phyloP scores from a whole-genome alignment of 2,329 filamentous ascomycete genomes.

The Monilinia polystroma region DNA sequence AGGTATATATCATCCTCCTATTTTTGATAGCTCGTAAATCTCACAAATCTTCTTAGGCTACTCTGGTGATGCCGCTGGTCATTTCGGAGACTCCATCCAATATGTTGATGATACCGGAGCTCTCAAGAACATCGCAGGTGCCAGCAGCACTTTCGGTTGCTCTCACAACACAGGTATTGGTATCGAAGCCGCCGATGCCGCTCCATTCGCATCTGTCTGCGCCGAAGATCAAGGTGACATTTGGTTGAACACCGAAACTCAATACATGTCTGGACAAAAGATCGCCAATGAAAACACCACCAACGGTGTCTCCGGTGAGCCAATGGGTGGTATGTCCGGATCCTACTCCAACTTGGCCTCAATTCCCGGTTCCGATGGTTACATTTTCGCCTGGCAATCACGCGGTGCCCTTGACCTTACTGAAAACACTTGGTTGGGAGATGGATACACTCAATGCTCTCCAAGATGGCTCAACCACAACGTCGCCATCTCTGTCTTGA shows the following conservation, averaged over 20 bases:
- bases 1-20: conserved; percentile 34
- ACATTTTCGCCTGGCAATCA: conserved; percentile 63
- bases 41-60: conserved; percentile 43
- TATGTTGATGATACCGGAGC: conserved; percentile 51
- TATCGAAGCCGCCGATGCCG: conserved; percentile 51
- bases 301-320: conserved; percentile 57
- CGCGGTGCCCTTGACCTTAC: conserved; percentile 56
- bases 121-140: conserved; percentile 48
- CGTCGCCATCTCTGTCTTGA: conserved; percentile 56
- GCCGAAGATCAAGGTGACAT: conserved; percentile 56
- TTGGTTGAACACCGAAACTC: conserved; percentile 61
- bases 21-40: neutral
- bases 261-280: conserved; percentile 59
- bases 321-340: conserved; percentile 61
- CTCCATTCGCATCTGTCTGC: conserved; percentile 55
- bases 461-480: conserved; percentile 49
- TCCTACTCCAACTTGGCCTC: conserved; percentile 58
- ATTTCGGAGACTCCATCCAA: conserved; percentile 56
- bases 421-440: conserved; percentile 57
- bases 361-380: conserved; percentile 51
- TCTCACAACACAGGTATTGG: conserved; percentile 65
- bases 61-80: conserved; percentile 52
- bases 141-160: conserved; percentile 59
- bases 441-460: conserved; percentile 50
- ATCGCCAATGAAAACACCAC: conserved; percentile 62